A percentile compares a stretch with the other conserved stretches of the same genome.
Conservation (phyloP, 129 eudicot species). For the Flaveria ramosissima region DNA sequence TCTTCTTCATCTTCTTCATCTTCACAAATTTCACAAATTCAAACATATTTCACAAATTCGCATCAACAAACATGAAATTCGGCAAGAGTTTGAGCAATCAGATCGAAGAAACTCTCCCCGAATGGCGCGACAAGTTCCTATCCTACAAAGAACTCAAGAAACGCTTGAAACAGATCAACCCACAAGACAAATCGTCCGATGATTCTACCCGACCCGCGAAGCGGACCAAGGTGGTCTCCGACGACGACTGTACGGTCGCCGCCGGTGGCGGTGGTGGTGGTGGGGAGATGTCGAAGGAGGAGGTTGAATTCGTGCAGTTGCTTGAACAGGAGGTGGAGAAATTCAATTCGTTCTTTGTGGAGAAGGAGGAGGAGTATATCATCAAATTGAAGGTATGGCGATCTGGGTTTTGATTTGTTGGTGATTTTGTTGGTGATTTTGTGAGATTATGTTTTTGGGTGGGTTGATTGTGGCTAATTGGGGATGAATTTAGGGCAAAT, state of each 20-base stretch:
- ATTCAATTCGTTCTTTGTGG: constrained; percentile 76
- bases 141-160: constrained; percentile 89
- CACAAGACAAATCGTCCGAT: constrained; percentile 25
- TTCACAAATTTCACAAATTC: background rate
- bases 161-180: constrained; percentile 57
- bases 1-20: background rate
- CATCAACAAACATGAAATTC: constrained; percentile 60
- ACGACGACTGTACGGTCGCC: background rate
- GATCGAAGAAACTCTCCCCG: constrained; percentile 83
- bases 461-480: background rate
- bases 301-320: constrained; percentile 61
- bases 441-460: background rate
- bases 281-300: constrained; percentile 45
- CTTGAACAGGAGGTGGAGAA: constrained; percentile 84
- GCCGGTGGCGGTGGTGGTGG: constrained; percentile 16
- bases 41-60: background rate
- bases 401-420: background rate
- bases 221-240: constrained; percentile 9
- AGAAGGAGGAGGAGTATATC: constrained; percentile 87
- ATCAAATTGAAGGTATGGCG: constrained; percentile 67
- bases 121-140: constrained; percentile 89
- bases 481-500: background rate
- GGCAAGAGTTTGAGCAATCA: constrained; percentile 80
- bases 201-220: constrained; percentile 36
- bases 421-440: background rate